These are phyloP conservation scores for Amaranthus hypochondriacus DNA, from an alignment of 148 eudicot species.

Conservation along the genomic window DNA sequence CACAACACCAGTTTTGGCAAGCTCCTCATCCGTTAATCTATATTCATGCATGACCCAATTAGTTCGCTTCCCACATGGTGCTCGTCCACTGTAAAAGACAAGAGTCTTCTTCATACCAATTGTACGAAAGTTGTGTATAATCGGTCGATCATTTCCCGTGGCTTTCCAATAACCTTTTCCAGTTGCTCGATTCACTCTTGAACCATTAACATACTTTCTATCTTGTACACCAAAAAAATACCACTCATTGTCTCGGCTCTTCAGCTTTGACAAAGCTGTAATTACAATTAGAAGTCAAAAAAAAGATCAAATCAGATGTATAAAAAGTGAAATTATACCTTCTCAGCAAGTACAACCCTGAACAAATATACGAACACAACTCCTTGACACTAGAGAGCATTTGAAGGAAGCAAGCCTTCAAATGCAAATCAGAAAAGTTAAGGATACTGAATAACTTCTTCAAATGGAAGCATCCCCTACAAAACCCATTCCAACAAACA, in stretches of 20 bases:
- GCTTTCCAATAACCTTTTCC: constrained; percentile 81
- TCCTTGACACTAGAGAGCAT: no score
- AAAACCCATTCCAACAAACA: not conserved
- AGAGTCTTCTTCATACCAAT: constrained; percentile 85
- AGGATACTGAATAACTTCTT: not conserved
- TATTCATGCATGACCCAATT: constrained; percentile 94
- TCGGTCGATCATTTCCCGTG: constrained; percentile 74
- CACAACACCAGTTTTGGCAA: constrained; percentile 50
- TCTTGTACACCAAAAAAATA: constrained; percentile 79
- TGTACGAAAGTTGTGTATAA: constrained; percentile 45
- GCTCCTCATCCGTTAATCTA: constrained; percentile 56
- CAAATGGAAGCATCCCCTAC: not conserved
- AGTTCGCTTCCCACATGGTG: constrained; percentile 74
- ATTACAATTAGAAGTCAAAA: not conserved
- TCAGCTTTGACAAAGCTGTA: constrained; percentile 55
- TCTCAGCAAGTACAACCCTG: not conserved
- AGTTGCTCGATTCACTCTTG: constrained; percentile 78
- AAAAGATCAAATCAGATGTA: not conserved
- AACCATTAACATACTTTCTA: constrained; percentile 70
- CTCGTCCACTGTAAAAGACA: constrained; percentile 77
- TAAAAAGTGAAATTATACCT: not conserved
- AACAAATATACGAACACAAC: not conserved
- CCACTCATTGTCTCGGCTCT: constrained; percentile 72
- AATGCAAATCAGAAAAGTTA: not conserved
- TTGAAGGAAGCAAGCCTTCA: not conserved